Evolutionary conservation across 257 asterid genomes (phyloP), one percentile per base, ranked within the genome.

Genomic region (Nyctanthes arbortristis): DNA sequence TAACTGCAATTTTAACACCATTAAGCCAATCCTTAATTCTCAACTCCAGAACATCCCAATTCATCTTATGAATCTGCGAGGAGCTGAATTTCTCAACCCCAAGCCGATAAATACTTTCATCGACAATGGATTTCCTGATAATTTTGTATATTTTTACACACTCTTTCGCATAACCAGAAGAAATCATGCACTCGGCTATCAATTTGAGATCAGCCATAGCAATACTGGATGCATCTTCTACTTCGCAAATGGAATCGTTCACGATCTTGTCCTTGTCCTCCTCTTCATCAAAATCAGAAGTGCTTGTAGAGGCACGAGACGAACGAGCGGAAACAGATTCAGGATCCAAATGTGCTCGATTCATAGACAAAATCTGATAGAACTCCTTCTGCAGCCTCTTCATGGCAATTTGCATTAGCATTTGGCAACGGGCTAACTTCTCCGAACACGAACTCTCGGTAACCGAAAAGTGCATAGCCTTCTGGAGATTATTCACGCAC

Each of bases 11-110:
- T 35, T 70, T 63, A 8, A 88, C 78, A 0, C 87, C 89, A 3
- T 70, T 79, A 16, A 88, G 81, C 97, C 97, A 91, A 12, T 62
- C 74, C 71, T 79, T 72, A 12, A 87, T 84, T 55, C 80, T 75
- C 74, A 62, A 0, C 3, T 85, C 95, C 35, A 87, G 3, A 52
- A 33, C 82, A 32, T 76, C 84, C 96, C 90, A 87, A 63, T 82
- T 75, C 92, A 84, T 85, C 67, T 87, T 88, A 22, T 74, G 88
- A 52, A 88, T 68, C 31, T 76, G 79, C 0, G 90, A 80, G 8
- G 87, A 66, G 1, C 73, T 35, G 66, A 78, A 12, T 18, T 61
- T 70, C 28, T 81, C 80, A 27, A 76, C 77, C 1, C 84, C 82
- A 3, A 84, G 81, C 61, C 57, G 75, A n/a, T 65, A 74, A 4